Percentiles rank a stretch among this genome's conserved stretches.
Evolutionary conservation across 345 rosid species (phyloP).

Genomic region (Pistacia integerrima): DNA sequence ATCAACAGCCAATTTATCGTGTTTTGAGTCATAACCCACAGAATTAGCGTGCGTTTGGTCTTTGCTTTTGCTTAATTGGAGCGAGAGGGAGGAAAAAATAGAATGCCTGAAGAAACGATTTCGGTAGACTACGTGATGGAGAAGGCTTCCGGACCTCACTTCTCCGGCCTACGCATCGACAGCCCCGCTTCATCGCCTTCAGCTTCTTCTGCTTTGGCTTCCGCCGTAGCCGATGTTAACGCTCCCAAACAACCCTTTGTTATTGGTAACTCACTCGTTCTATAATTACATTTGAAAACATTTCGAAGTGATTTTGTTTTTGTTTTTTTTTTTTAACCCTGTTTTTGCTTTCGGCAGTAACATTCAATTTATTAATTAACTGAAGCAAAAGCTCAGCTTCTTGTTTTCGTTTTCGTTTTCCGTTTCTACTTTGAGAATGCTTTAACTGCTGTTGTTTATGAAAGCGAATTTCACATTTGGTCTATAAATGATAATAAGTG

Average conservation of each 20-base stretch:
- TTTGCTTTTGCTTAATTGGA: neutral
- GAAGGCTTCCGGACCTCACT: slow-evolving; percentile 97
- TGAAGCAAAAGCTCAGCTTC: neutral
- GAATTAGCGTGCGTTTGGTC: neutral
- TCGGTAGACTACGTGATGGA: slow-evolving; percentile 90
- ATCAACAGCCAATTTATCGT: neutral
- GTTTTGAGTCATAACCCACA: neutral
- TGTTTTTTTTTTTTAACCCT: neutral
- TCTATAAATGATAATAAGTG: no score
- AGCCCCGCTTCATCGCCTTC: slow-evolving; percentile 64
- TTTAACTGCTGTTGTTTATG: neutral
- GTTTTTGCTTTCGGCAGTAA: neutral
- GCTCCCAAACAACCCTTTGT: slow-evolving; percentile 76
- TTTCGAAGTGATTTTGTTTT: neutral
- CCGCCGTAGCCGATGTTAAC: slow-evolving; percentile 35
- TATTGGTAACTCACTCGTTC: slow-evolving; percentile 52
- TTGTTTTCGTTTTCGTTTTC: neutral
- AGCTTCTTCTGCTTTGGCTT: slow-evolving; percentile 44
- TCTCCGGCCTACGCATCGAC: slow-evolving; percentile 94
- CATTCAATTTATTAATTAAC: neutral
- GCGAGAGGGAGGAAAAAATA: neutral
- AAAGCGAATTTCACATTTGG: no score
- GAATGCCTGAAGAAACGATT: slow-evolving; percentile 56
- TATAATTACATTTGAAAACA: neutral
- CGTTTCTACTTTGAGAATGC: neutral